Evolutionary conservation across 148 eudicot species (phyloP).

Genomic region (Talinum fruticosum): DNA sequence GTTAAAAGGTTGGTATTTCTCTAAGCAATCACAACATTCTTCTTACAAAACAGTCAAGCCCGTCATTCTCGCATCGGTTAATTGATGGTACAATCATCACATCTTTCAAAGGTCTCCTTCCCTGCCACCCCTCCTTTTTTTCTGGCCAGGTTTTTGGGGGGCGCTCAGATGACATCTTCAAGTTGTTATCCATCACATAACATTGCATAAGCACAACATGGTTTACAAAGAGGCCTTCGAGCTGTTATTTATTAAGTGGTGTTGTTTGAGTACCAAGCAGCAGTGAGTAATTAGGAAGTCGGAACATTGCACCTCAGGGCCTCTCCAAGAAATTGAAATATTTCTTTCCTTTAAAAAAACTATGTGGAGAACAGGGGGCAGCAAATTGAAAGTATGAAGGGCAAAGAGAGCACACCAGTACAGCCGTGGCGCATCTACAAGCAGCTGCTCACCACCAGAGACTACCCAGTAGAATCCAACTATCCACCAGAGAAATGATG

Average conservation of each 20-base stretch:
- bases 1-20: neutral
- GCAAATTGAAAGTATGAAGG: neutral
- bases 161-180: no score
- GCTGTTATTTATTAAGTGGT: neutral
- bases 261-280: neutral
- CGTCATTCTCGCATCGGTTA: neutral
- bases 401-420: conserved; percentile 62
- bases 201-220: neutral
- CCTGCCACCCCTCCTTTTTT: no score
- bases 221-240: neutral
- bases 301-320: neutral
- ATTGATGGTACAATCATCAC: neutral
- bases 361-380: neutral
- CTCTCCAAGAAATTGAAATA: neutral
- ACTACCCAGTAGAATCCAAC: conserved; percentile 95
- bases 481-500: conserved; percentile 94
- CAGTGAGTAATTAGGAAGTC: neutral
- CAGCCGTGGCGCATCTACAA: conserved; percentile 67
- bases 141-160: no score
- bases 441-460: conserved; percentile 77
- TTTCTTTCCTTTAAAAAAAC: neutral
- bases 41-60: neutral
- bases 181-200: neutral
- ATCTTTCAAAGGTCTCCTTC: neutral
- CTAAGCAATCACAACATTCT: neutral